Evolutionary conservation across 495 filamentous ascomycete genomes (phyloP), one percentile per base, ranked within the genome.

Genomic region (Penicillium malachiteum): DNA sequence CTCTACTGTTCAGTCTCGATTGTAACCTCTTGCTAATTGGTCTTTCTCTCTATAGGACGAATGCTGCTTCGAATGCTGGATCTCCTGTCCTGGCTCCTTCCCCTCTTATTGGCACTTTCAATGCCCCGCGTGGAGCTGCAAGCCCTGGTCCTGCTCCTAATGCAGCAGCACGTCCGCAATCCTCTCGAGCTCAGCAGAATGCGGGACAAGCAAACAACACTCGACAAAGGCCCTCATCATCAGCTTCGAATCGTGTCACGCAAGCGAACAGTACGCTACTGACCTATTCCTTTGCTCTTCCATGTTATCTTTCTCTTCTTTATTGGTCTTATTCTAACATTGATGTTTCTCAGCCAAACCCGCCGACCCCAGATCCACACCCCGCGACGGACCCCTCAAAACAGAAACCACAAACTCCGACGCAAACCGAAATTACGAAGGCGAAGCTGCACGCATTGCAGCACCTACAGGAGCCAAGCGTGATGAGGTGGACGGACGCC

Each of bases 1-100:
- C 6, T 39, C 9, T 14, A 16, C 7, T 30, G 1, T 11, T 48
- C 18, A 38, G 8, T 31, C 16, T 30, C 10, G 43, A 26, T 26
- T 26, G 21, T 41, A 38, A 57, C 47, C 7, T 12, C 7, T 31
- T 41, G 43, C 43, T 42, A 52, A 16, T 52, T 64, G 30, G 67
- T 26, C 49, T 7, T 31, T 48, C 14, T 32, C 38, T 49, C 53
- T n/a, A 31, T 55, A 84, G 83, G 60, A 78, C 80, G 58, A 80
- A 75, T 10, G 68, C 71, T 43, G 71, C 71, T 10, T 77, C 82
- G 13, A 69, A 71, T 21, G 79, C 76, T 13, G 82, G 84, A 58
- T 89, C 89, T 0, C 89, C 90, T 31, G 81, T 84, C 1, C 66
- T 88, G 31, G 83, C 84, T 13, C 87, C 90, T 1, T 93, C 90